Conservation (phyloP, 768 basidiomycete genomes). For the Dioszegia aurantiaca region DNA sequence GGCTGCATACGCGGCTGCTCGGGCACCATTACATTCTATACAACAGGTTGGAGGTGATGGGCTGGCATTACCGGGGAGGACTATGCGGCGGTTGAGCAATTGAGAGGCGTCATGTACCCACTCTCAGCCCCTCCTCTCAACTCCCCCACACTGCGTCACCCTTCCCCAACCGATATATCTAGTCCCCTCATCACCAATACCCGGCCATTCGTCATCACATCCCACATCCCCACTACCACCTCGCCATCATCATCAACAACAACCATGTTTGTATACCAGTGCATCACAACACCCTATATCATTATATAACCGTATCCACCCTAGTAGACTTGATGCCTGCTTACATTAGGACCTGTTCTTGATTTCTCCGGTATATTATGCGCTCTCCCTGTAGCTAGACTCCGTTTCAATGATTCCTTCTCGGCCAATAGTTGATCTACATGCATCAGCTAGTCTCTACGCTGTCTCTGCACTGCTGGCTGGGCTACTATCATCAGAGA, state of each 20-base stretch:
- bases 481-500: too few species aligned
- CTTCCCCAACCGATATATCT: neutral
- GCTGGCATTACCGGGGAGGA: conserved; percentile 26
- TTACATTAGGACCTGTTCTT: too few species aligned
- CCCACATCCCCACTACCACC: neutral
- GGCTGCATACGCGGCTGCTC: conserved; percentile 8
- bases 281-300: neutral
- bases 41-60: conserved; percentile 25
- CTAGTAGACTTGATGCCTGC: too few species aligned
- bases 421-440: too few species aligned
- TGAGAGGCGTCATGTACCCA: conserved; percentile 6
- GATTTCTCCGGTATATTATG: too few species aligned
- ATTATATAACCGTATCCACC: neutral
- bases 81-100: conserved; percentile 36
- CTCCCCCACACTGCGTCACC: neutral
- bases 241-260: neutral
- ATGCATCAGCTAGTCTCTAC: too few species aligned
- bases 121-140: neutral
- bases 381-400: too few species aligned
- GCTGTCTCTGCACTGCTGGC: too few species aligned
- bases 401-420: too few species aligned
- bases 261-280: neutral
- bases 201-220: neutral
- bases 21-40: conserved; percentile 27
- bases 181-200: neutral